These are phyloP conservation scores for Aspergillus candidus DNA, from an alignment of 2,329 filamentous ascomycete genomes.

Conservation along the genomic window DNA sequence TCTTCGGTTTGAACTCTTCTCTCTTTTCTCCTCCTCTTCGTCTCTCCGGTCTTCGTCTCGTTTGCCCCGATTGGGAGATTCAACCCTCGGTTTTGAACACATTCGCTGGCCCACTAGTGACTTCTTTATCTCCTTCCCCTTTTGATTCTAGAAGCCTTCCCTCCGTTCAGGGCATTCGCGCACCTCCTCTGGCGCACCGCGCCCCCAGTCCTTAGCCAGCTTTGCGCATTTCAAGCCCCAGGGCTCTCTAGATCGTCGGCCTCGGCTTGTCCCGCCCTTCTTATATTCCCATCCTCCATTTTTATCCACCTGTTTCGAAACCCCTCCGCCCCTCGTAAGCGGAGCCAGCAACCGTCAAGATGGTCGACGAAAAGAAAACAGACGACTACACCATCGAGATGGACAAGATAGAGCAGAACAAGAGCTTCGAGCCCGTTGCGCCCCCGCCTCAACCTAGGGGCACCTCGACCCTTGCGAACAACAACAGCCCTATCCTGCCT, in stretches of 20 bases:
- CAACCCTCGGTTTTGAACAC: no score
- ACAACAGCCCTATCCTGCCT: conserved; percentile 72
- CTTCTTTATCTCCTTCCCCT: no score
- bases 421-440: conserved; percentile 40
- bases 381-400: conserved; percentile 67
- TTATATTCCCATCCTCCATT: background rate
- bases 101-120: no score
- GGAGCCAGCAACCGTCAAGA: conserved; percentile 37
- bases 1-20: background rate
- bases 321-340: conserved; percentile 2
- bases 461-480: conserved; percentile 43
- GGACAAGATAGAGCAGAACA: conserved; percentile 53
- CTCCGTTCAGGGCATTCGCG: no score
- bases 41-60: no score
- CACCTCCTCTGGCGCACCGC: no score
- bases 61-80: no score
- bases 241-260: no score
- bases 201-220: no score
- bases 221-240: no score
- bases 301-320: background rate
- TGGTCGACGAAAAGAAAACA: conserved; percentile 87
- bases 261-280: background rate
- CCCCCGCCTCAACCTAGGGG: conserved; percentile 34
- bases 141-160: no score
- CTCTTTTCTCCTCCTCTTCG: background rate